A percentile compares a stretch with the other conserved stretches of the same genome.
Conservation (phyloP, 75 land plant species). For the Isoetes taiwanensis region DNA sequence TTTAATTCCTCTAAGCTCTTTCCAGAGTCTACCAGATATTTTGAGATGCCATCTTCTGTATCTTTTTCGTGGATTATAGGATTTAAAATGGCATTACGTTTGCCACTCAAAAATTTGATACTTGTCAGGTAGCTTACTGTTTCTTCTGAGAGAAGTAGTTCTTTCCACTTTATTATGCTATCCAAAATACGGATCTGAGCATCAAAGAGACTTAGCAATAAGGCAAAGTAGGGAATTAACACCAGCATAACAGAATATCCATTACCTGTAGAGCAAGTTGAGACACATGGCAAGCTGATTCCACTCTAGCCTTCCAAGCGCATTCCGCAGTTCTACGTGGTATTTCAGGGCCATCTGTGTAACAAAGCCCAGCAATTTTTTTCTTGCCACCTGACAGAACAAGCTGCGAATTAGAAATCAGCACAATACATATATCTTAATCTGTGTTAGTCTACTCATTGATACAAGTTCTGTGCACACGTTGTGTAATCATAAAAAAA, state of each 20-base stretch:
- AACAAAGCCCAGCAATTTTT: conserved; percentile 47
- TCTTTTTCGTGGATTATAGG: conserved; percentile 34
- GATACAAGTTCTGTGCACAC: no score
- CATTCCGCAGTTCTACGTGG: conserved; percentile 46
- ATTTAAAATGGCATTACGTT: conserved; percentile 1
- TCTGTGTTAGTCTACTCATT: no score
- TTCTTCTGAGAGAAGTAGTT: conserved; percentile 30
- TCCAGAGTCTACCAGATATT: conserved; percentile 61
- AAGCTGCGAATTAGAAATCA: no score
- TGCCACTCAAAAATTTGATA: not conserved
- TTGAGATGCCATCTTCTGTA: conserved; percentile 25
- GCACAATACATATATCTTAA: no score
- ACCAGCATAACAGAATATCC: not conserved
- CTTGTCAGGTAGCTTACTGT: not conserved
- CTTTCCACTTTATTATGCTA: conserved; percentile 41
- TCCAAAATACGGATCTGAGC: conserved; percentile 62
- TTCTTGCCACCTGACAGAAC: conserved; percentile 42
- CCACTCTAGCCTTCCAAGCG: conserved; percentile 70
- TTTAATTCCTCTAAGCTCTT: conserved; percentile 33
- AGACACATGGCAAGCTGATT: conserved; percentile 36
- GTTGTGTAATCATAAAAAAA: no score
- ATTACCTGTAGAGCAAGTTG: conserved; percentile 62
- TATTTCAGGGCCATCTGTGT: conserved; percentile 49
- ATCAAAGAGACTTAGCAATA: not conserved
- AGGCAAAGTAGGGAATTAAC: not conserved